Evolutionary conservation across 805 yeast genomes (phyloP), one percentile per base, ranked within the genome.

Genomic region (Cyberlindnera saturnus): DNA sequence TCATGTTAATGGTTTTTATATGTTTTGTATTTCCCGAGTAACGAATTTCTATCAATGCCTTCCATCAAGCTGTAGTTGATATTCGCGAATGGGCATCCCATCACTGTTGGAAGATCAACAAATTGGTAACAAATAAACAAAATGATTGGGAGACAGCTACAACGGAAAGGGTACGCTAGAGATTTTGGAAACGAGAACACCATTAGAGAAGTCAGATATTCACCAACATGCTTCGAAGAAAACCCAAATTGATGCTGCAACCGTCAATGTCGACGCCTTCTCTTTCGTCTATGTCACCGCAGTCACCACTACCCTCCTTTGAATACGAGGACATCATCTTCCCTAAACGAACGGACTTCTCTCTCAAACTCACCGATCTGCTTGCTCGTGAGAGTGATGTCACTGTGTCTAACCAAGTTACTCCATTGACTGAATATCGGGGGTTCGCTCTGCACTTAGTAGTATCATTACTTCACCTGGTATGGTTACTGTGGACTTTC

Each of bases 361-460:
- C 39, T 16, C 41, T 41, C 34, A 55, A 51, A 33, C 41, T 66
- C 1, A 67, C 74, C 3, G 87, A 81, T 56, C 68, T 70, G 15
- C 61, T 81, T 6, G 86, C 87, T 0, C 56, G 86, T 33, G 81
- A 77, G 43, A 75, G 82, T 0, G 87, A 81, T 59, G 86, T 80
- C 15, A 81, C 75, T 0, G 81, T 80, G 0, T 73, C 81, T 1
- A 71, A 76, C 5, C 73, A 73, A 44, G 62, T 68, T 30, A 71
- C 81, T 0, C 75, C 77, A 40, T 74, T 76, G 52, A 77, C 83
- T 0, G 98, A 91, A 56, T 93, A 91, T 63, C 81, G 77, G 55
- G 96, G 97, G 10, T 93, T 89, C 64, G 86, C 91, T 30, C 72
- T 84, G 17, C 87, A 86, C 58, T 81, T 88, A 5, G 69, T 86